Conservation (phyloP, 106 monocot species). For the Dioscorea dumetorum region DNA sequence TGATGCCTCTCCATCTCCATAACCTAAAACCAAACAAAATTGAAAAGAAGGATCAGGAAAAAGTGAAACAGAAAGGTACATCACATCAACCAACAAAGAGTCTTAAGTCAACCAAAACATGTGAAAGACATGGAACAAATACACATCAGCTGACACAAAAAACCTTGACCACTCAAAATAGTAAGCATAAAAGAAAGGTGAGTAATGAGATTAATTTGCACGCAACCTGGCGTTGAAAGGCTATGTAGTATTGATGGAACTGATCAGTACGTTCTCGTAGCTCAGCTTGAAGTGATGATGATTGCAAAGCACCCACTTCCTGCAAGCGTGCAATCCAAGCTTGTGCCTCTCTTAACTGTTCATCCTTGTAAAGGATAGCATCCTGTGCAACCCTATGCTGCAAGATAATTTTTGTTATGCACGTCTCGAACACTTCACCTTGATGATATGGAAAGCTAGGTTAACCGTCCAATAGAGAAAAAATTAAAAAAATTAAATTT, state of each 20-base stretch:
- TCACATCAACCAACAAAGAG: background rate
- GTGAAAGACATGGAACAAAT: too few species aligned
- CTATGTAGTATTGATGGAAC: slow-evolving; percentile 80
- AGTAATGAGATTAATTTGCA: background rate
- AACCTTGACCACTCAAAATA: background rate
- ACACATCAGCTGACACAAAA: too few species aligned
- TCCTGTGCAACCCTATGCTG: slow-evolving; percentile 91
- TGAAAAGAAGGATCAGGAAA: background rate
- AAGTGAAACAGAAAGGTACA: background rate
- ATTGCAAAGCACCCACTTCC: slow-evolving; percentile 82
- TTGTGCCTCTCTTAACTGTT: slow-evolving; percentile 83
- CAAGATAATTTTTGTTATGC: slow-evolving; percentile 4
- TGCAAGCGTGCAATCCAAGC: slow-evolving; percentile 72
- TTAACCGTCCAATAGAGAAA: too few species aligned
- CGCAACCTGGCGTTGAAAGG: slow-evolving; percentile 63
- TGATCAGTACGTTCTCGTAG: slow-evolving; percentile 82
- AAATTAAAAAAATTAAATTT: too few species aligned
- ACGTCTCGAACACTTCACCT: too few species aligned
- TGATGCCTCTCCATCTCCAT: slow-evolving; percentile 77
- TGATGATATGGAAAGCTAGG: too few species aligned
- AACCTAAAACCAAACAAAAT: slow-evolving; percentile 39
- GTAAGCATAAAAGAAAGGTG: too few species aligned
- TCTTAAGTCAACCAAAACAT: background rate
- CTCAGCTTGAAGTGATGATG: slow-evolving; percentile 71
- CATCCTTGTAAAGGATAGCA: slow-evolving; percentile 77